These are phyloP conservation scores for Apiotrichum veenhuisii DNA, from an alignment of 1,284 basidiomycete species.

Conservation along the genomic window DNA sequence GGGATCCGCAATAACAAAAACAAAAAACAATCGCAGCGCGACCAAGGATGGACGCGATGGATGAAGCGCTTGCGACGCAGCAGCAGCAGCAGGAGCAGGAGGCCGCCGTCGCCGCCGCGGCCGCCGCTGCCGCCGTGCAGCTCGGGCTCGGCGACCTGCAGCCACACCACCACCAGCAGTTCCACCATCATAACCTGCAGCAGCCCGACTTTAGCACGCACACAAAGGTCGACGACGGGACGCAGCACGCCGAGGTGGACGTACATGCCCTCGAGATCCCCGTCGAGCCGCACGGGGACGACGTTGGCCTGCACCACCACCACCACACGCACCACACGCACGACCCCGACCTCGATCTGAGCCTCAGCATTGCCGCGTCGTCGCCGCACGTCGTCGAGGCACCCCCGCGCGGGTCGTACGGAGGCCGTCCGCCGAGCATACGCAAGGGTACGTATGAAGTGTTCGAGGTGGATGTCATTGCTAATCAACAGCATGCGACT, in stretches of 20 bases:
- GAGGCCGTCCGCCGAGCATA: constrained; percentile 41
- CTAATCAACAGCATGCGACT: constrained; percentile 38
- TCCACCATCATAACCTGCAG: constrained; percentile 37
- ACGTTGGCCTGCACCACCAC: constrained; percentile 5
- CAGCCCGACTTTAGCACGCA: constrained; percentile 39
- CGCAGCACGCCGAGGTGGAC: constrained; percentile 15
- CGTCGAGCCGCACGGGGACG: constrained; percentile 17
- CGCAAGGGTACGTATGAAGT: constrained; percentile 36
- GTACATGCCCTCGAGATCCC: constrained; percentile 22
- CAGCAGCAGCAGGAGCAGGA: constrained; percentile 39
- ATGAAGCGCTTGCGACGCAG: constrained; percentile 21
- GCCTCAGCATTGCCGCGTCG: constrained; percentile 21
- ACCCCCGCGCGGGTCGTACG: constrained; percentile 11
- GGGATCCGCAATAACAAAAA: constrained; percentile 7
- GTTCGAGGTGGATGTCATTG: neutral
- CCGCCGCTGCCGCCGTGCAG: constrained; percentile 32
- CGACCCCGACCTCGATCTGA: constrained; percentile 30
- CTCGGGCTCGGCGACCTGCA: constrained; percentile 27
- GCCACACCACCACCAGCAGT: constrained; percentile 24
- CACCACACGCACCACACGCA: neutral
- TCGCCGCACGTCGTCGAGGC: constrained; percentile 11
- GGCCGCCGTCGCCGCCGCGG: constrained; percentile 39
- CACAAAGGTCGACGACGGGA: constrained; percentile 23
- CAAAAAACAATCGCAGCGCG: constrained; percentile 18
- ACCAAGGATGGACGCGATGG: constrained; percentile 21